Evolutionary conservation across 805 yeast genomes (phyloP).

Genomic region (Cyberlindnera subsufficiens): DNA sequence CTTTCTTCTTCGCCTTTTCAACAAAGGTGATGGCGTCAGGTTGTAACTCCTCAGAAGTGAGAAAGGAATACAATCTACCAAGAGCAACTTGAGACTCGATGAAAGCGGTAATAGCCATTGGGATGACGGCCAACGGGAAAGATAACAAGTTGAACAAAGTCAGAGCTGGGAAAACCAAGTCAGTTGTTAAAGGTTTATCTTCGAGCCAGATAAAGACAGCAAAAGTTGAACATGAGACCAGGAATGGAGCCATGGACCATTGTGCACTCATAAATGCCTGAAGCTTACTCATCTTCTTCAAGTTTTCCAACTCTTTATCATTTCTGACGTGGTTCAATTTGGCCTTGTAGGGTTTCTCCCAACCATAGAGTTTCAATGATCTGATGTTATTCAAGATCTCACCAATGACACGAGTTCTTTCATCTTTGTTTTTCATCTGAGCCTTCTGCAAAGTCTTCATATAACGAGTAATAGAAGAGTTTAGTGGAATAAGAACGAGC

Average conservation of each 20-base stretch:
- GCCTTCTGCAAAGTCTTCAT: slow-evolving; percentile 71
- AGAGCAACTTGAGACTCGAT: slow-evolving; percentile 88
- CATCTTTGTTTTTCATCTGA: slow-evolving; percentile 89
- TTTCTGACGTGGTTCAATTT: slow-evolving; percentile 80
- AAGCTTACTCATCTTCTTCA: slow-evolving; percentile 67
- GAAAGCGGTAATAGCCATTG: slow-evolving; percentile 79
- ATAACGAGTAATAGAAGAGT: slow-evolving; percentile 58
- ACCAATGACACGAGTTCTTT: slow-evolving; percentile 81
- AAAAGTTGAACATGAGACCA: slow-evolving; percentile 87
- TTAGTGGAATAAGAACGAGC: slow-evolving; percentile 73
- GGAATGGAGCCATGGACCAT: slow-evolving; percentile 82
- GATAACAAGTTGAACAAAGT: slow-evolving; percentile 81
- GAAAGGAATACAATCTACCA: slow-evolving; percentile 65
- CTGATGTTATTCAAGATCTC: slow-evolving; percentile 90
- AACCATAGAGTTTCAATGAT: slow-evolving; percentile 87
- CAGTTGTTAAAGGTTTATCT: slow-evolving; percentile 70
- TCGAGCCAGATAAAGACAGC: slow-evolving; percentile 65
- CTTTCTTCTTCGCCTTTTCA: slow-evolving; percentile 43
- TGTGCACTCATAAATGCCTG: slow-evolving; percentile 68
- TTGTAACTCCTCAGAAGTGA: slow-evolving; percentile 77
- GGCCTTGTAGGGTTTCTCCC: slow-evolving; percentile 84
- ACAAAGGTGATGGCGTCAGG: slow-evolving; percentile 57
- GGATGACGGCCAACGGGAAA: slow-evolving; percentile 90
- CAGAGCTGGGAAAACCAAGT: slow-evolving; percentile 86
- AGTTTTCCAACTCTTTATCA: slow-evolving; percentile 73